Evolutionary conservation across 1,139 yeast species (phyloP), one percentile per base, ranked within the genome.

Genomic region (Kodamaea alishanica): DNA sequence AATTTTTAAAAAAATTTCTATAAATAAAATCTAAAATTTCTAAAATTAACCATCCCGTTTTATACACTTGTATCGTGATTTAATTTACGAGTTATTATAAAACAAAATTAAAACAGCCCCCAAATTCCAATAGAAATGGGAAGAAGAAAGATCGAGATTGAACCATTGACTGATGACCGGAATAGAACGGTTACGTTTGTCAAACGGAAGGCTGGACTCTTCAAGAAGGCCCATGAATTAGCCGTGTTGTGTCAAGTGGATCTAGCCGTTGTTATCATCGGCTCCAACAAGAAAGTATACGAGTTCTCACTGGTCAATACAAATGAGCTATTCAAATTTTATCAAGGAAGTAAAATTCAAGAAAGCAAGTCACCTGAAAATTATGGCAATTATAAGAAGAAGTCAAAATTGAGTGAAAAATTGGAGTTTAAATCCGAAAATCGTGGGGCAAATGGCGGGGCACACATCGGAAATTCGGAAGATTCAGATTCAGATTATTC

Each of bases 211-310:
- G 95, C 96, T 0, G 98, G 98, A 1, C 70, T 92, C 35, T 90
- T 92, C 68, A 92, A 92, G 59, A 92, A 92, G 61, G 98, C 98
- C 1, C 95, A 90, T 57, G 98, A 92, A 62, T 73, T 92, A 44
- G 83, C 97, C 1, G 90, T 90, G 15, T 70, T 92, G 39, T 90
- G 98, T 60, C 94, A 88, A 48, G 96, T 89, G 6, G 97, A 92
- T 56, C 73, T 92, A 37, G 94, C 97, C 2, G 94, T 92, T 26
- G 80, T 92, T 22, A 88, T 92, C 26, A 73, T 89, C 34, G 96
- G 96, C n/a, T 79, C 79, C 55, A 88, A 87, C 62, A 84, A 86
- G 50, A 79, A 79, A 54, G 73, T 86, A 33, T 86, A 84, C 58
- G 96, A 90, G 62, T 90, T 82, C 55, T 77, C 90, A 6, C 81